Base-by-base conservation (phyloP, 352 stramenopile genomes). In the Globisporangium cylindrosporum region DNA sequence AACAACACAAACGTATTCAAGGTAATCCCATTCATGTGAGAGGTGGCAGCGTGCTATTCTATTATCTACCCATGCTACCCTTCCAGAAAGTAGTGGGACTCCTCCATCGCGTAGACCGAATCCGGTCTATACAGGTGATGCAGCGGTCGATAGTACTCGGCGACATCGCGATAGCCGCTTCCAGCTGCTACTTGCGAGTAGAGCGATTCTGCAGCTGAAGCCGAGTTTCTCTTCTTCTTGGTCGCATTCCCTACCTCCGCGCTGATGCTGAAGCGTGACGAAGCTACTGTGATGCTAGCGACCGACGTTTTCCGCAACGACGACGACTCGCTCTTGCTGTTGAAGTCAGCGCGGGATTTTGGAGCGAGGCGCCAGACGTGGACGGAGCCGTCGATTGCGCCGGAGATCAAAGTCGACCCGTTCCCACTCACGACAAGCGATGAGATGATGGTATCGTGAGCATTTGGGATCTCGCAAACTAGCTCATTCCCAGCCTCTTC, bases 401-500 rank as follows among this genome's bases (percentile, higher is more conserved):
- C 85, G 0, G 87, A 83, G n/a, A 93, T 74, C 20, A 95, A 65
- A 0, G 67, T 80, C 20, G 81, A 83, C 0, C 87, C 87, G 4
- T 78, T 80, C 0, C 24, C 74, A 59, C 82, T 82, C 38, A 92
- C 82, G 6, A 73, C 75, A 4, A 95, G 72, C 48, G 84, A 75
- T 27, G 75, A 89, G 63, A 95, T 82, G 65, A 84, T 82, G 22
- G 81, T 71, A 9, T 86, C 79, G 57, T 93, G 83, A 24, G 81
- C 84, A 48, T 79, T 78, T 1, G 78, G 73, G 24, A 93, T 87
- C 36, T 89, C 76, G 54, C 80, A 91, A 10, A 91, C 68, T n/a
- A 86, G 51, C 32, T 87, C 80, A 1, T 74, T 77, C 8, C 77
- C 83, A 41, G 57, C 29, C 9, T 67, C 48, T 7, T 81, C 70